Conservation (phyloP, 2,329 filamentous ascomycete species). For the Ampelomyces quisqualis region DNA sequence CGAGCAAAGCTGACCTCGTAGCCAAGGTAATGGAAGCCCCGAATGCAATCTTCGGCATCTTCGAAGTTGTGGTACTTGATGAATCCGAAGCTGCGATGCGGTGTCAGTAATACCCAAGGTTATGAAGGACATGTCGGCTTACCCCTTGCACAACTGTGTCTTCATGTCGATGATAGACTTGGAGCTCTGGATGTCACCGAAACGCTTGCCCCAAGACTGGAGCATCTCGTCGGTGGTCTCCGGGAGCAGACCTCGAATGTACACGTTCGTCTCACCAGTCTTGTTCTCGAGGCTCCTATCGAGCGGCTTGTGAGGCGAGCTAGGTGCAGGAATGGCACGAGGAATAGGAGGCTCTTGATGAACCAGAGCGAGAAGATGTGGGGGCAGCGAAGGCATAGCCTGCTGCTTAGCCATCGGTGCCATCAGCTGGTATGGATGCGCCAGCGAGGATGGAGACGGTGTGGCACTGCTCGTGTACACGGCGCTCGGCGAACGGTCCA, state of each 20-base stretch:
- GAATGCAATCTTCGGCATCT: conserved; percentile 93
- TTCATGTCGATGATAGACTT: conserved; percentile 98
- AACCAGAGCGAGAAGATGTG: conserved; percentile 49
- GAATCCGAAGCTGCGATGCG: conserved; percentile 76
- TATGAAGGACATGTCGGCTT: conserved; percentile 18
- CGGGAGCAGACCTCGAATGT: conserved; percentile 92
- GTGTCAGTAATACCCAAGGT: conserved; percentile 8
- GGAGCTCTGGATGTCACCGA: conserved; percentile 91
- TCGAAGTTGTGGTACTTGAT: conserved; percentile 88
- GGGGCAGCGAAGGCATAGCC: conserved; percentile 45
- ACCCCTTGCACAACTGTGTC: conserved; percentile 96
- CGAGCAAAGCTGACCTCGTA: conserved; percentile 98
- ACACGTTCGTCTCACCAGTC: conserved; percentile 94
- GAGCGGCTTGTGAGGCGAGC: conserved; percentile 82
- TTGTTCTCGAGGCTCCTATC: conserved; percentile 94
- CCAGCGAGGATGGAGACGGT: conserved; percentile 52
- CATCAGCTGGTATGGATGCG: conserved; percentile 48
- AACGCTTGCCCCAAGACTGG: conserved; percentile 77
- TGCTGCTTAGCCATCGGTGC: conserved; percentile 43
- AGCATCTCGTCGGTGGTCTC: conserved; percentile 93
- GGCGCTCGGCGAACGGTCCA: conserved; percentile 53
- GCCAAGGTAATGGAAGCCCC: conserved; percentile 88
- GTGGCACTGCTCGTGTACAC: conserved; percentile 52
- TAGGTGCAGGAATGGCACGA: conserved; percentile 83
- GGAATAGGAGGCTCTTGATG: conserved; percentile 80